Percentiles rank a stretch among this genome's conserved stretches.
Evolutionary conservation across 176 grass and related monocot genomes (phyloP).

Genomic region (Eleusine coracana): DNA sequence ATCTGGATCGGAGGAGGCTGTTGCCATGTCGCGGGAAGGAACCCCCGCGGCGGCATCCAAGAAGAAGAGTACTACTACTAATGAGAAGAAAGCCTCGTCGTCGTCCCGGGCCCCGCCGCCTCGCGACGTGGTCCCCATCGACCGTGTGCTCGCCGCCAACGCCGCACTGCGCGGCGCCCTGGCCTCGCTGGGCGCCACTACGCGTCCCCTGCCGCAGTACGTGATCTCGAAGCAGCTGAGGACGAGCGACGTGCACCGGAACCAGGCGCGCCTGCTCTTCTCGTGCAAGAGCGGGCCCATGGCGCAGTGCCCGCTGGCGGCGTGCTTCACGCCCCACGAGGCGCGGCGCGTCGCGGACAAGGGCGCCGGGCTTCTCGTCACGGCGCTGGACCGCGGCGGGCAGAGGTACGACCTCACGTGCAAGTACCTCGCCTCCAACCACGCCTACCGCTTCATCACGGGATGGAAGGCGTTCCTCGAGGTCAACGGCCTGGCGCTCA

Average conservation of each 20-base stretch:
- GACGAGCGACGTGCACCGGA: not conserved
- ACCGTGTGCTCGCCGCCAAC: not conserved
- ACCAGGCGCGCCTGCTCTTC: slow-evolving; percentile 8
- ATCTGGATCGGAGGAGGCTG: too few relatives aligned
- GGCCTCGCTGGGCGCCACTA: not conserved
- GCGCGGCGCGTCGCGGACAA: not conserved
- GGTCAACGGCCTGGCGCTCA: not conserved
- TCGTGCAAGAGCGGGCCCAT: not conserved
- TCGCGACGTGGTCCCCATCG: not conserved
- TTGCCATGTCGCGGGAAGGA: too few relatives aligned
- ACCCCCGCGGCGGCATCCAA: too few relatives aligned
- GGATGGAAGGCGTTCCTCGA: not conserved
- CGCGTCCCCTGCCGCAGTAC: not conserved
- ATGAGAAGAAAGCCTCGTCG: too few relatives aligned
- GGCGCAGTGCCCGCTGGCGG: not conserved
- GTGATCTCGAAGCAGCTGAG: not conserved
- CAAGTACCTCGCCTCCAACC: not conserved
- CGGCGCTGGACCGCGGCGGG: not conserved
- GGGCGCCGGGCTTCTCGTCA: not conserved
- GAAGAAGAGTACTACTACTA: too few relatives aligned
- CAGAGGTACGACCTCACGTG: slow-evolving; percentile 9
- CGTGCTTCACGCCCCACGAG: not conserved
- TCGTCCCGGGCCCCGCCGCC: not conserved
- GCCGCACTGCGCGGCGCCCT: not conserved
- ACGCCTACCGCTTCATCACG: slow-evolving; percentile 1